These are phyloP conservation scores for Scedosporium apiospermum DNA, from an alignment of 2,329 filamentous ascomycete genomes.

Conservation along the genomic window DNA sequence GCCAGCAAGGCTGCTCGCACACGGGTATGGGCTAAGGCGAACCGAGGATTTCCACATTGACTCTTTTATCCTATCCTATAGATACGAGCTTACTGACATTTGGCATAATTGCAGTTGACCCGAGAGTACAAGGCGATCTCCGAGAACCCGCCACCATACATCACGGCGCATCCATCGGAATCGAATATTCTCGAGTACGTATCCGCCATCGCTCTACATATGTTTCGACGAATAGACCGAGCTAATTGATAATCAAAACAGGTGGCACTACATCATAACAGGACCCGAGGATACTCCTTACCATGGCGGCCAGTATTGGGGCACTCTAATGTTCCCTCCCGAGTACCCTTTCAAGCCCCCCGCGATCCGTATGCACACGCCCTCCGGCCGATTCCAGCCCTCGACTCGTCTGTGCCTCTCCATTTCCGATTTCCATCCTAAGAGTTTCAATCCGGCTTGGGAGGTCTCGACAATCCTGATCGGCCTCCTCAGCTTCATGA, in stretches of 20 bases:
- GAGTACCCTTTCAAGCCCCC: conserved; percentile 97
- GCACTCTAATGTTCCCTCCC: conserved; percentile 85
- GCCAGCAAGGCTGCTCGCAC: conserved; percentile 65
- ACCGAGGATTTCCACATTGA: background rate
- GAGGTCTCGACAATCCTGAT: conserved; percentile 95
- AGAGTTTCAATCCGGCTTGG: conserved; percentile 97
- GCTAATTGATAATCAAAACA: conserved; percentile 21
- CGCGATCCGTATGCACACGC: conserved; percentile 98
- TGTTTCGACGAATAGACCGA: background rate
- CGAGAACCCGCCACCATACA: conserved; percentile 78
- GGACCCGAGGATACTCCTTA: conserved; percentile 93
- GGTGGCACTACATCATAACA: conserved; percentile 93
- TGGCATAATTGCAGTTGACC: conserved; percentile 34
- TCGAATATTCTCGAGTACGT: conserved; percentile 80
- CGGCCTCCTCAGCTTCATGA: conserved; percentile 94
- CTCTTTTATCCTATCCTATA: background rate
- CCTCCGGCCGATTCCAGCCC: conserved; percentile 88
- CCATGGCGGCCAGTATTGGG: conserved; percentile 94
- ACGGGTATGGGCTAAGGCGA: conserved; percentile 39
- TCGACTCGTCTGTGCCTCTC: conserved; percentile 86
- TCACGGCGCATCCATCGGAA: conserved; percentile 81
- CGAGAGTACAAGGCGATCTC: conserved; percentile 54
- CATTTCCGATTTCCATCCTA: conserved; percentile 96
- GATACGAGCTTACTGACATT: background rate
- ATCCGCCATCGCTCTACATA: background rate